Evolutionary conservation across 2,329 filamentous ascomycete species (phyloP).

Genomic region (Balansia obtecta): DNA sequence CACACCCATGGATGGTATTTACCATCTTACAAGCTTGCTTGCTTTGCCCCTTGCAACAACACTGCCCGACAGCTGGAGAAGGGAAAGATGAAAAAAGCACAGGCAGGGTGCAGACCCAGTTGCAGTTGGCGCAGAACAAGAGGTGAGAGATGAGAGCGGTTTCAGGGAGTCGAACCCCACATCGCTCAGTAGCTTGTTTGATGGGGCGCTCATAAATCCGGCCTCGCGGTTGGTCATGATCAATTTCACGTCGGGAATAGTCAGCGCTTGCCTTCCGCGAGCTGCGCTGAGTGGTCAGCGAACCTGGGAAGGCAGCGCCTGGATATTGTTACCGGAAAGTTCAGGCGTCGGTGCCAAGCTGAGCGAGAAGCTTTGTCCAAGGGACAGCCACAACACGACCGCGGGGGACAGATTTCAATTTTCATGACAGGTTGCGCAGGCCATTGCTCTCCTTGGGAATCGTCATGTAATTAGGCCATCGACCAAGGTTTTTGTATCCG

Average conservation of each 20-base stretch:
- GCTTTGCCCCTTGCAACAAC: background rate
- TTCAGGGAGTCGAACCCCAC: conserved; percentile 7
- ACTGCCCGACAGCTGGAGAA: background rate
- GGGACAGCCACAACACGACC: no score
- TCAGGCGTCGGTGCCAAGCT: background rate
- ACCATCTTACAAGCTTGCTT: background rate
- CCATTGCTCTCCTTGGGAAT: no score
- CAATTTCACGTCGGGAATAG: background rate
- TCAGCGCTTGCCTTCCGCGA: background rate
- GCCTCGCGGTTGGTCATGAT: background rate
- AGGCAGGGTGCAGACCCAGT: background rate
- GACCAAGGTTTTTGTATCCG: no score
- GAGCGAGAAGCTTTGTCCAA: no score
- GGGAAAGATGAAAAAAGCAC: background rate
- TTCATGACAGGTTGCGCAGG: background rate
- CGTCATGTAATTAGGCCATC: no score
- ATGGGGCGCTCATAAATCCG: background rate
- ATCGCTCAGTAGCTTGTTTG: conserved; percentile 5
- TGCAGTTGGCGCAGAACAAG: background rate
- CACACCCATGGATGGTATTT: background rate
- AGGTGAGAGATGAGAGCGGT: conserved; percentile 6
- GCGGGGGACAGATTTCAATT: no score
- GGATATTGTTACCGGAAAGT: background rate
- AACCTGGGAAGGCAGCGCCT: background rate
- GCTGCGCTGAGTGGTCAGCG: background rate